Evolutionary conservation across 345 rosid genomes (phyloP), one percentile per base, ranked within the genome.

Genomic region (Ailanthus altissimus): DNA sequence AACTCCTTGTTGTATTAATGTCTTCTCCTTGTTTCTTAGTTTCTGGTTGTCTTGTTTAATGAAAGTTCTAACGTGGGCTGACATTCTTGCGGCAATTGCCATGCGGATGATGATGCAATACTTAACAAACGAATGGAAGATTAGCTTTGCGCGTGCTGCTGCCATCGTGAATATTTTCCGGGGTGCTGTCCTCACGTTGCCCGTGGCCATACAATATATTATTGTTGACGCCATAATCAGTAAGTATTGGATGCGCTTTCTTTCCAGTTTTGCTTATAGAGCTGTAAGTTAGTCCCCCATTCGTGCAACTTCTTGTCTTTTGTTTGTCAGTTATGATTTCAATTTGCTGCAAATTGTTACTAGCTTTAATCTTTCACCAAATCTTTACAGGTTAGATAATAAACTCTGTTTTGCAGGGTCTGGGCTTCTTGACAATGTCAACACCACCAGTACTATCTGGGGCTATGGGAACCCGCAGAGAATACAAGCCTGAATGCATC

Each of bases 71-170:
- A 49, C 40, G 8, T 75, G 78, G 78, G 78, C 51, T 64, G 78
- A 75, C 36, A 23, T 64, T 63, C 25, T 75, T 42, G 78, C 63
- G 2, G 12, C 45, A 10, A 76, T 57, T 26, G 68, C 75, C 0
- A 21, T 74, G 26, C 77, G 75, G 78, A 16, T 77, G 54, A 60
- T 81, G 75, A 69, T 68, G 75, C 42, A 75, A 16, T 81, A 81
- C 72, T 74, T 81, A 6, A 77, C 72, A 26, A 70, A 68, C 9
- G 78, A 77, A 2, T 81, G 84, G 84, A 69, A 69, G 49, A 46
- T 45, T 25, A 70, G 59, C 26, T 59, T 81, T 18, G 78, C 66
- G 5, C 78, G 25, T 69, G 78, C 76, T 18, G 72, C 81, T 51
- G 67, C 75, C 20, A 69, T 77, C 56, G 43, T 77, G 50, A 81